These are phyloP conservation scores for Aureobasidium sp. DNA, from an alignment of 2,329 filamentous ascomycete genomes.

Conservation along the genomic window DNA sequence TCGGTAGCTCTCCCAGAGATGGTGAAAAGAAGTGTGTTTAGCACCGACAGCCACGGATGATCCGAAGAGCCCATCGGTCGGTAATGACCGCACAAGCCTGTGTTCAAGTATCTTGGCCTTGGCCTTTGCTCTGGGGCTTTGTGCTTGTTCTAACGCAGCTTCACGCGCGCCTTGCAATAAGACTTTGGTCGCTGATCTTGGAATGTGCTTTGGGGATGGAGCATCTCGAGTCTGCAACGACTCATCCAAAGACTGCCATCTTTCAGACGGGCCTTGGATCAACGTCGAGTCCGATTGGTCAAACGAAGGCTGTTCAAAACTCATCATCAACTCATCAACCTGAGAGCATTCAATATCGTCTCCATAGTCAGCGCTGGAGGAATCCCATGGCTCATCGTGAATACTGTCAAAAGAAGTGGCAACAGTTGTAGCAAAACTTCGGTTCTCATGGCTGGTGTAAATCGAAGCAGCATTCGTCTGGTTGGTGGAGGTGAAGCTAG, in stretches of 20 bases:
- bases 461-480: neutral
- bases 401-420: neutral
- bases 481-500: neutral
- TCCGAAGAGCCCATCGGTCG: neutral
- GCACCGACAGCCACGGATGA: neutral
- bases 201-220: neutral
- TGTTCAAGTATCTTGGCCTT: neutral
- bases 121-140: neutral
- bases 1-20: constrained; percentile 12
- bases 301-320: neutral
- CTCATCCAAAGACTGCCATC: neutral
- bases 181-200: neutral
- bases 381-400: neutral
- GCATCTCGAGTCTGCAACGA: neutral
- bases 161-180: neutral
- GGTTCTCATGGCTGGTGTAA: neutral
- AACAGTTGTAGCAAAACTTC: constrained; percentile 1
- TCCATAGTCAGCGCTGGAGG: neutral
- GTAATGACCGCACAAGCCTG: neutral
- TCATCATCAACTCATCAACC: neutral
- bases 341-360: neutral
- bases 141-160: neutral
- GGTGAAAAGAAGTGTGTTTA: neutral
- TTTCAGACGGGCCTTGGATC: neutral
- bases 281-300: neutral